phyloP scores from a whole-genome alignment of 2,329 filamentous ascomycete genomes.

The Trichoderma sp. region DNA sequence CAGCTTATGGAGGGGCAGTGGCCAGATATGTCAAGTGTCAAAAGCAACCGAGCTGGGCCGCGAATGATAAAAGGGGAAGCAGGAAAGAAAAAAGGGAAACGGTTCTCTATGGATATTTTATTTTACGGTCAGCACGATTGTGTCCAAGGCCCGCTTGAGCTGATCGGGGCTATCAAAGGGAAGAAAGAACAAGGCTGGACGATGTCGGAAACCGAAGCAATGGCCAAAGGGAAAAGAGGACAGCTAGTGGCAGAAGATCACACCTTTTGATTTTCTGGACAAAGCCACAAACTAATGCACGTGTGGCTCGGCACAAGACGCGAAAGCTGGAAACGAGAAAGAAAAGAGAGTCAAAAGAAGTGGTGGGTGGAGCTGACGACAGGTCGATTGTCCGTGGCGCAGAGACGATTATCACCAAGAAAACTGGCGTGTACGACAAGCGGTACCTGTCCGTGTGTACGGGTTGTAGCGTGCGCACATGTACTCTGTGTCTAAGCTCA shows the following conservation, averaged over 20 bases:
- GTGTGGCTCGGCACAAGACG: conserved; percentile 20
- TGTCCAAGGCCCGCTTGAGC: background rate
- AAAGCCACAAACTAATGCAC: conserved; percentile 20
- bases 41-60: background rate
- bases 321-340: conserved; percentile 2
- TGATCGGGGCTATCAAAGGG: background rate
- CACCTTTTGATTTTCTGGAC: conserved; percentile 3
- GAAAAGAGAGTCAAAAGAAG: conserved; percentile 9
- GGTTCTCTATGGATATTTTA: conserved; percentile 1
- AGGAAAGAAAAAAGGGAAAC: background rate
- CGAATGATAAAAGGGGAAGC: background rate
- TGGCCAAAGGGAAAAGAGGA: conserved; percentile 5
- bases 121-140: background rate
- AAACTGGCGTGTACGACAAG: background rate
- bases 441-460: background rate
- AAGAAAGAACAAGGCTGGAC: conserved; percentile 6
- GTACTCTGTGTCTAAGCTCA: conserved; percentile 9
- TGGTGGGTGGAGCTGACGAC: conserved; percentile 18
- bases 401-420: background rate
- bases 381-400: conserved; percentile 15
- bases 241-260: conserved; percentile 13
- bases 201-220: background rate
- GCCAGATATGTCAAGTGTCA: background rate
- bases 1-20: conserved; percentile 17
- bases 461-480: background rate